These are phyloP conservation scores for Quercus cerris DNA, from an alignment of 306 rosid genomes.

Conservation along the genomic window DNA sequence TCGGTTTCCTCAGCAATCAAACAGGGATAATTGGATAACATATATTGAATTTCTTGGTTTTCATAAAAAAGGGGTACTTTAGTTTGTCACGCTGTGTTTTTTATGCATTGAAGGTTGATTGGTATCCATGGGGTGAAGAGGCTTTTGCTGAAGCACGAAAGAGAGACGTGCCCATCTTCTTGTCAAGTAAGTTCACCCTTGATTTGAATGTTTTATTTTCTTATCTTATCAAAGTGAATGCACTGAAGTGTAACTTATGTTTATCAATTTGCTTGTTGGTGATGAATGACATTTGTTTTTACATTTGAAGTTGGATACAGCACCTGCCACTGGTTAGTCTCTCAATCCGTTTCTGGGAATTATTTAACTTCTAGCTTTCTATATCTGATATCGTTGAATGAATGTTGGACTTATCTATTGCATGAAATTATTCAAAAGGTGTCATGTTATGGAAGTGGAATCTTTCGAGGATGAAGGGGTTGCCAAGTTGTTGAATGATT, in stretches of 20 bases:
- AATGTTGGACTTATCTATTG: conserved; percentile 14
- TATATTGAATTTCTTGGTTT: conserved; percentile 1
- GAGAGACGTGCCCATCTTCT: conserved; percentile 81
- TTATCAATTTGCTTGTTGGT: conserved; percentile 17
- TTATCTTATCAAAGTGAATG: neutral
- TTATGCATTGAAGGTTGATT: conserved; percentile 60
- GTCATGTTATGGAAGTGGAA: conserved; percentile 99
- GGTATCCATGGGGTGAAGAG: conserved; percentile 99
- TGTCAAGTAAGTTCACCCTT: conserved; percentile 61
- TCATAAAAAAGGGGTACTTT: neutral
- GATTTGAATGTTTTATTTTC: neutral
- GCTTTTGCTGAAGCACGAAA: conserved; percentile 81
- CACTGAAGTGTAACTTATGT: conserved; percentile 25
- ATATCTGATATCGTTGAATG: neutral
- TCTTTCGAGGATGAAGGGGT: conserved; percentile 82
- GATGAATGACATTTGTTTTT: conserved; percentile 25
- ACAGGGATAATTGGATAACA: neutral
- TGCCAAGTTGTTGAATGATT: conserved; percentile 77
- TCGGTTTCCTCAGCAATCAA: neutral
- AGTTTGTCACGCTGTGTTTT: neutral
- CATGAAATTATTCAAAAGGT: conserved; percentile 48
- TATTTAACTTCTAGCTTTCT: neutral
- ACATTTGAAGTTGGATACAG: conserved; percentile 79
- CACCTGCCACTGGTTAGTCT: conserved; percentile 90
- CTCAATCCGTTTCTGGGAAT: neutral